These are phyloP conservation scores for Penicillium coprophilum DNA, from an alignment of 495 filamentous ascomycete species.

Conservation along the genomic window DNA sequence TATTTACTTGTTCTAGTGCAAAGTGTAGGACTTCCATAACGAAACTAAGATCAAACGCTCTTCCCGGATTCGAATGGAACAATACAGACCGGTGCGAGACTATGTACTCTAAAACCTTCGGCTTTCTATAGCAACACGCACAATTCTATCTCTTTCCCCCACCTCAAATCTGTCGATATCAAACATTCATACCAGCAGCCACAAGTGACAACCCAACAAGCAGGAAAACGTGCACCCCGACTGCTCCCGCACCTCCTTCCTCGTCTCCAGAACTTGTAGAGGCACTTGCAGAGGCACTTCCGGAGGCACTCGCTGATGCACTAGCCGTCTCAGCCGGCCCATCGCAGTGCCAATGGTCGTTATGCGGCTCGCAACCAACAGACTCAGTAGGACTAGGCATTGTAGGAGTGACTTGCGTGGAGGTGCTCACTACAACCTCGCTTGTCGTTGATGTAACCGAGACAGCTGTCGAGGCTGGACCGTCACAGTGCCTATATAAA, in stretches of 20 bases:
- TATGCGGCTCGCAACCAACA: conserved; percentile 29
- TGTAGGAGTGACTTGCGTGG: conserved; percentile 1
- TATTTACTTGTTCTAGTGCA: too few species aligned
- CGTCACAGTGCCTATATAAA: conserved; percentile 13
- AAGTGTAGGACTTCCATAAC: too few species aligned
- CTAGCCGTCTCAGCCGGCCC: conserved; percentile 21
- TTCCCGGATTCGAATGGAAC: too few species aligned
- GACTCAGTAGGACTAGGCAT: conserved; percentile 29
- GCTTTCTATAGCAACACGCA: neutral
- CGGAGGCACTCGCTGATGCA: neutral
- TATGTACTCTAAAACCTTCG: too few species aligned
- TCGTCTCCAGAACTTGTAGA: neutral
- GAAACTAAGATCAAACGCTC: too few species aligned
- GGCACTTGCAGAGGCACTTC: neutral
- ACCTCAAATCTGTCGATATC: too few species aligned
- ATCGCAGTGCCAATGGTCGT: conserved; percentile 34
- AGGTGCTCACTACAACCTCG: neutral
- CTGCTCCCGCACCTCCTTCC: neutral
- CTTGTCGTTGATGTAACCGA: conserved; percentile 6
- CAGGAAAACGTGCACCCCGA: neutral
- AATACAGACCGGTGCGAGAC: too few species aligned
- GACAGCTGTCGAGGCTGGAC: conserved; percentile 19
- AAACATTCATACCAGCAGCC: conserved; percentile 2
- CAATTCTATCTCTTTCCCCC: too few species aligned
- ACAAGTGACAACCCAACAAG: conserved; percentile 2